A percentile compares a stretch with the other conserved stretches of the same genome.
phyloP scores from a whole-genome alignment of 1,284 basidiomycete genomes.

The Pascua sp. region DNA sequence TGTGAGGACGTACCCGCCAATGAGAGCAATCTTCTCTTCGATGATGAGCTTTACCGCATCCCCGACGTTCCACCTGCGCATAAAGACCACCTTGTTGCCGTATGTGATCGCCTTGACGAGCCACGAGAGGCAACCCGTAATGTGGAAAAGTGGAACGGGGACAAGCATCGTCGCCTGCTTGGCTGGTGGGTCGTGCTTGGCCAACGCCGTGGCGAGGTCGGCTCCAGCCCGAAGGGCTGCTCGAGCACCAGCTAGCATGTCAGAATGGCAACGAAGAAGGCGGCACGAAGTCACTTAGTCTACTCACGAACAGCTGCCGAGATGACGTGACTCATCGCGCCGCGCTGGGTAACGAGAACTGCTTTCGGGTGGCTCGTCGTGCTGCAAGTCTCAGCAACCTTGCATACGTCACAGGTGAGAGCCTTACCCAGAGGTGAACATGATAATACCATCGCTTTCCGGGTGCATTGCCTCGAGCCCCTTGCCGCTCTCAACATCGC shows the following conservation, averaged over 20 bases:
- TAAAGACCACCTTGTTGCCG: constrained; percentile 37
- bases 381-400: constrained; percentile 4
- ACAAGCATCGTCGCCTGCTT: constrained; percentile 27
- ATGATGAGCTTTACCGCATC: constrained; percentile 35
- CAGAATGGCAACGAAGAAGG: too few relatives aligned
- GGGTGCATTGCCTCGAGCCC: constrained; percentile 26
- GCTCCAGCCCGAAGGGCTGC: constrained; percentile 3
- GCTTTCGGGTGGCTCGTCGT: constrained; percentile 43
- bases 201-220: too few relatives aligned
- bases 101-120: constrained; percentile 36
- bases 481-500: constrained; percentile 1
- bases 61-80: constrained; percentile 35
- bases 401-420: not conserved
- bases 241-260: too few relatives aligned
- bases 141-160: constrained; percentile 43
- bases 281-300: too few relatives aligned
- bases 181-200: too few relatives aligned
- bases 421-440: constrained; percentile 29
- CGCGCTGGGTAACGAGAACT: constrained; percentile 40
- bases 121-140: constrained; percentile 40
- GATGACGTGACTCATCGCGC: constrained; percentile 36
- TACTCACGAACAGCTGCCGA: constrained; percentile 26
- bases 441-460: constrained; percentile 39
- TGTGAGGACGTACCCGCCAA: constrained; percentile 27
- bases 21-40: constrained; percentile 30